phyloP scores from a whole-genome alignment of 225 moss, liverwort and hornwort species.

The Neckera pumila region DNA sequence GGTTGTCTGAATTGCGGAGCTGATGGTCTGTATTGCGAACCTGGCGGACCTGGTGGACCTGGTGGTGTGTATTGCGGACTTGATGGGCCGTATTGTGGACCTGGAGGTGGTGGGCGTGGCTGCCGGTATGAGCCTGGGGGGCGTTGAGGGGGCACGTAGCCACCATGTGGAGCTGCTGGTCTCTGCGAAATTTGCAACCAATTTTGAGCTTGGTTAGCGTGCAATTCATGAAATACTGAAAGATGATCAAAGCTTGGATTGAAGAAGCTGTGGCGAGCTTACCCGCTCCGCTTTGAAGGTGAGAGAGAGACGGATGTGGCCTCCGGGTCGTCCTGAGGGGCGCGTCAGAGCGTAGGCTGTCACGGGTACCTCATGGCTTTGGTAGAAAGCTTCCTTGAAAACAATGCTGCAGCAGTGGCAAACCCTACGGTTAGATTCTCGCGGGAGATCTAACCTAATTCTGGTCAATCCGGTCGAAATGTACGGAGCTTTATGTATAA shows the following conservation, averaged over 20 bases:
- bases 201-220: neutral
- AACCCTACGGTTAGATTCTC: neutral
- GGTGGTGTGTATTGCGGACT: neutral
- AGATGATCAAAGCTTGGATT: neutral
- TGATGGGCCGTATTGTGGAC: neutral
- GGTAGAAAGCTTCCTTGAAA: constrained; percentile 22
- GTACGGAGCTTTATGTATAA: neutral
- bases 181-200: neutral
- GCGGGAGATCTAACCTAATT: neutral
- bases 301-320: constrained; percentile 27
- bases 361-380: constrained; percentile 14
- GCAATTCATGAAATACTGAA: neutral
- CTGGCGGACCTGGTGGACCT: neutral
- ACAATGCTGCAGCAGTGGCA: constrained; percentile 1
- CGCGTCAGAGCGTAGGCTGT: constrained; percentile 10
- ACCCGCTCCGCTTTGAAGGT: constrained; percentile 13
- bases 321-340: constrained; percentile 22
- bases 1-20: neutral
- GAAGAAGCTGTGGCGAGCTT: neutral
- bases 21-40: neutral
- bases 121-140: neutral
- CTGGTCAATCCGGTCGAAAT: neutral
- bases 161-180: neutral
- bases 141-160: neutral
- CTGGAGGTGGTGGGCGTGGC: neutral